These are phyloP conservation scores for Dendrothele bispora DNA, from an alignment of 768 basidiomycete genomes.

Conservation along the genomic window DNA sequence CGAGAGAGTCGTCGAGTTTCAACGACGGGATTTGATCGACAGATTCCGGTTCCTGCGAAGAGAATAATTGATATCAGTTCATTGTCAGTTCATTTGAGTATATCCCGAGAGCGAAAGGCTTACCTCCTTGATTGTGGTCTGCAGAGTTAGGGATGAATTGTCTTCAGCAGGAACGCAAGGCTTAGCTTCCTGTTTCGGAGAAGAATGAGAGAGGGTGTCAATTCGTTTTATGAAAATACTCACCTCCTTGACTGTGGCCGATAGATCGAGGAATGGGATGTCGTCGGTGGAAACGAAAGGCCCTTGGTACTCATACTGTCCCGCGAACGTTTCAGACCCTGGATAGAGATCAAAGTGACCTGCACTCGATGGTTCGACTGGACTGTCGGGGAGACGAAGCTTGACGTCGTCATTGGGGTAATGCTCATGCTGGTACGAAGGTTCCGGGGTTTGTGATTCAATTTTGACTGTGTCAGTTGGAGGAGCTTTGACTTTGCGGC, in stretches of 20 bases:
- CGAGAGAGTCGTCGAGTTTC: conserved; percentile 7
- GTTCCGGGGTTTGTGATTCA: no score
- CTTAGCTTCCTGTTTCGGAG: no score
- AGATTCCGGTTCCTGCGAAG: neutral
- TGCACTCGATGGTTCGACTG: neutral
- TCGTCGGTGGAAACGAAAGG: conserved; percentile 33
- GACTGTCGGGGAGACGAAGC: conserved; percentile 2
- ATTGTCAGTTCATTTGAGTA: neutral
- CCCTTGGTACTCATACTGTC: no score
- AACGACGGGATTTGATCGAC: neutral
- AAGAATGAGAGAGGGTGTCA: no score
- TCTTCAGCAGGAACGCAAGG: no score
- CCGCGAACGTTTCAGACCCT: no score
- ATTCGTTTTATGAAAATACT: conserved; percentile 3
- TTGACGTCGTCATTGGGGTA: conserved; percentile 7
- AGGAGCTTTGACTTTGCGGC: neutral
- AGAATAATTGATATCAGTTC: neutral
- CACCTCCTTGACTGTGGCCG: conserved; percentile 18
- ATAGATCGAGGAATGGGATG: conserved; percentile 34
- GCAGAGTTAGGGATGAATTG: no score
- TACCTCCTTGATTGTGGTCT: neutral
- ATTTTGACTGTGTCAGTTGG: no score
- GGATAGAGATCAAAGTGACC: neutral
- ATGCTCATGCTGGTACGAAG: no score
- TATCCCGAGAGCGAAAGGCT: neutral